Evolutionary conservation across 2,329 filamentous ascomycete species (phyloP).

Genomic region (Monilinia vaccinii-corymbosi): DNA sequence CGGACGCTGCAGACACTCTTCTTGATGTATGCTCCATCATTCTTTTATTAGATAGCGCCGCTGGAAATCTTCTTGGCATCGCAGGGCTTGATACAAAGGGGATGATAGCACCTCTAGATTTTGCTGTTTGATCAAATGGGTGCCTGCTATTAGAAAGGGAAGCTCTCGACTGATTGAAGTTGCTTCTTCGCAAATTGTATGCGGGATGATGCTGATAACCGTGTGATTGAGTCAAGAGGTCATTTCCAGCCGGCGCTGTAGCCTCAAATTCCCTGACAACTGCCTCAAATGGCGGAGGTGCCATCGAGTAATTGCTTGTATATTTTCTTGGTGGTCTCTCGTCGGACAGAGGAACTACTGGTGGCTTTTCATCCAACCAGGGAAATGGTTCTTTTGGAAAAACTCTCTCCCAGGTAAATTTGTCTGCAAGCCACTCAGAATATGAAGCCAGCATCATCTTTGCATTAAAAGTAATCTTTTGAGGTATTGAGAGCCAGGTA

Average conservation of each 20-base stretch:
- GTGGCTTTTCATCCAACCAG: not conserved
- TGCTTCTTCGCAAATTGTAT: not conserved
- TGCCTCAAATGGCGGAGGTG: not conserved
- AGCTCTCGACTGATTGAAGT: not conserved
- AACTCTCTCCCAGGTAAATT: not conserved
- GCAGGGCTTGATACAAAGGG: not conserved
- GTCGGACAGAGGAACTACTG: not conserved
- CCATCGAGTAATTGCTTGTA: not conserved
- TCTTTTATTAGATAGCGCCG: not conserved
- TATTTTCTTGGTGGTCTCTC: not conserved
- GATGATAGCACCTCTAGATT: no score
- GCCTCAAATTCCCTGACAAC: not conserved
- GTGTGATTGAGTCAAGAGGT: not conserved
- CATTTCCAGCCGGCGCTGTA: not conserved
- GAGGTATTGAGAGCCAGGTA: not conserved
- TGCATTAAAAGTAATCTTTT: not conserved
- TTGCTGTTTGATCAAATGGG: not conserved
- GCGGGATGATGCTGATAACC: not conserved
- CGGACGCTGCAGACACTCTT: conserved; percentile 8
- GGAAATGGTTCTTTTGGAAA: not conserved
- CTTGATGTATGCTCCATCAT: conserved; percentile 12
- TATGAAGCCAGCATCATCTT: not conserved
- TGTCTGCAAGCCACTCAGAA: not conserved
- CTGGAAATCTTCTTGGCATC: not conserved
- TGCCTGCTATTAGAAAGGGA: not conserved